phyloP scores from a whole-genome alignment of 768 basidiomycete genomes.

The Leccinum subgranulosum region DNA sequence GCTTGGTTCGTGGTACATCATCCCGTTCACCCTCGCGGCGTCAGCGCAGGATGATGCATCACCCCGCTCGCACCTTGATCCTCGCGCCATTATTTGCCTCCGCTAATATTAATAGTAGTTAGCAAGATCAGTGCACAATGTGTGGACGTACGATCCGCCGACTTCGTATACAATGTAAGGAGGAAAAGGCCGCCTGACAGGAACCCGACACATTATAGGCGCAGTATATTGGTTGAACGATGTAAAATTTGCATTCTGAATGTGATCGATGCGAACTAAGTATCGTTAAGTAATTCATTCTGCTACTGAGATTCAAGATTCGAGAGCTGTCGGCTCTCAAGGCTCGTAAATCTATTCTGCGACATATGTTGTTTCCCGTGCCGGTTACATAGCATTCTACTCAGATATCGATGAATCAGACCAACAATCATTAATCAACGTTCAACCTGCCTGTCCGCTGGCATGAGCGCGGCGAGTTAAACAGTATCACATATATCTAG shows the following conservation, averaged over 20 bases:
- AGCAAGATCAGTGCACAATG: neutral
- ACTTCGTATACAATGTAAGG: too few relatives aligned
- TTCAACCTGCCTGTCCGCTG: neutral
- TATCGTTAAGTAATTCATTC: neutral
- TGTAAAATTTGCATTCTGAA: neutral
- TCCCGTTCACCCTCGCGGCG: too few relatives aligned
- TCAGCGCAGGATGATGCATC: too few relatives aligned
- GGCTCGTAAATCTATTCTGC: neutral
- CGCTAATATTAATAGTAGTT: neutral
- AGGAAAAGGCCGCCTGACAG: neutral
- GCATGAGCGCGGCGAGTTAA: neutral
- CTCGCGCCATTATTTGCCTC: neutral
- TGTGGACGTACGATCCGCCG: neutral
- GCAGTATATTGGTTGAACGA: neutral
- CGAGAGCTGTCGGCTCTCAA: neutral
- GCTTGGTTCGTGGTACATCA: too few relatives aligned
- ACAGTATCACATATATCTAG: neutral
- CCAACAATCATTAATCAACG: neutral
- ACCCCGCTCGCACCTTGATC: too few relatives aligned
- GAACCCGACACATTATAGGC: neutral
- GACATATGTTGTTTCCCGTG: neutral
- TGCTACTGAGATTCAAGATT: neutral
- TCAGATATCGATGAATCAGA: neutral
- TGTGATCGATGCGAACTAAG: neutral
- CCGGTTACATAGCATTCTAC: neutral